Evolutionary conservation across 805 yeast genomes (phyloP).

Genomic region (Yarrowia yakushimensis): DNA sequence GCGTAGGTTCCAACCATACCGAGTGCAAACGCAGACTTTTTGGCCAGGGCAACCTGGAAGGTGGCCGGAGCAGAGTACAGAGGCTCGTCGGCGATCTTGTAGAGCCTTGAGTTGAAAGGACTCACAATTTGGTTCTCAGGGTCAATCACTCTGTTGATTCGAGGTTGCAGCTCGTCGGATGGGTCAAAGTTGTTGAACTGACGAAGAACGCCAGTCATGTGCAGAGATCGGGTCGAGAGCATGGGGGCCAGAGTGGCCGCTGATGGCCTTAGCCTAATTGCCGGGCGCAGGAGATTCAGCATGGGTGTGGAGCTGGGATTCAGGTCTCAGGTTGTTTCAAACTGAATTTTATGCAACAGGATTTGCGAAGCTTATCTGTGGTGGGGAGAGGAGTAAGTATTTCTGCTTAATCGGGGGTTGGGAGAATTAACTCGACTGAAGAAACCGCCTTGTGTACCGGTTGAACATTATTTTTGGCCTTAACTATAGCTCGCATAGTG

Average conservation of each 20-base stretch:
- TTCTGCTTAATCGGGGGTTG: background rate
- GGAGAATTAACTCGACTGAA: background rate
- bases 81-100: slow-evolving; percentile 21
- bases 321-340: background rate
- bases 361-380: background rate
- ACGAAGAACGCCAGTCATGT: background rate
- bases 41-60: slow-evolving; percentile 19
- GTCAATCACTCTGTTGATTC: background rate
- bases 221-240: background rate
- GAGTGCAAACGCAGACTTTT: slow-evolving; percentile 1
- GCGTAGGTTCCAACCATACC: slow-evolving; percentile 21
- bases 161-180: slow-evolving; percentile 11
- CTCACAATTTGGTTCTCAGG: background rate
- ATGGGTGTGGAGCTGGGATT: background rate
- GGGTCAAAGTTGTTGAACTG: slow-evolving; percentile 25
- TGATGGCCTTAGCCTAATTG: background rate
- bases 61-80: slow-evolving; percentile 18
- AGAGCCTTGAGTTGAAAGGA: background rate
- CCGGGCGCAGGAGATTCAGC: background rate
- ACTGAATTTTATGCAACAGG: background rate
- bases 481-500: too few species aligned
- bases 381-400: too few species aligned
- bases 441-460: too few species aligned
- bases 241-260: background rate
- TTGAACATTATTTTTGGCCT: too few species aligned